Conservation (phyloP, 306 rosid genomes). For the Pueraria montana region DNA sequence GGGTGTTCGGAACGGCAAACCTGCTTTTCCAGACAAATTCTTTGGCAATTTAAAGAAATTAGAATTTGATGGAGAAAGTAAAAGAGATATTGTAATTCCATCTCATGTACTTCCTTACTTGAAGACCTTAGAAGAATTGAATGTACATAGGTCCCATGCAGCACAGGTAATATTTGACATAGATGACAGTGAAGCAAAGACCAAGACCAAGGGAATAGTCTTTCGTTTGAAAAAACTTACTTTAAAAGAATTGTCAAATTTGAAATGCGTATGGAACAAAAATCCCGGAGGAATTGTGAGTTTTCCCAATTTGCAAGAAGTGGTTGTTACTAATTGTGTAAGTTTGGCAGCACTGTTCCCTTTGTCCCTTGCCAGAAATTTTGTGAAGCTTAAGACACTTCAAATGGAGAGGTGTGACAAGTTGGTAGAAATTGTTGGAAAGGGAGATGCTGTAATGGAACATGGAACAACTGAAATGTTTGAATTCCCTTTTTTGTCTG, state of each 20-base stretch:
- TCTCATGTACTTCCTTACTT: slow-evolving; percentile 8
- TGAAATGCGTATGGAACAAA: slow-evolving; percentile 2
- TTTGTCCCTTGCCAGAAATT: neutral
- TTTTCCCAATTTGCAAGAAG: slow-evolving; percentile 22
- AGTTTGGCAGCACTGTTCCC: neutral
- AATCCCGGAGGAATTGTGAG: neutral
- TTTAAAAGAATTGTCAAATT: neutral
- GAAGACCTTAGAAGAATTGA: slow-evolving; percentile 1
- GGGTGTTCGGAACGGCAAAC: too few species aligned
- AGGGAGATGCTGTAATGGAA: neutral
- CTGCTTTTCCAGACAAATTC: neutral
- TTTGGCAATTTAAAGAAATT: neutral
- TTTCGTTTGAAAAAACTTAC: neutral
- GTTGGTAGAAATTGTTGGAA: slow-evolving; percentile 31
- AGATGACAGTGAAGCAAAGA: too few species aligned
- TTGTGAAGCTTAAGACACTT: neutral
- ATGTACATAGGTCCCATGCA: neutral
- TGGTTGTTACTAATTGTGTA: neutral
- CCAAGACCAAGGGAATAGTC: neutral
- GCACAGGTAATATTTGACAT: neutral
- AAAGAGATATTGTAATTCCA: neutral
- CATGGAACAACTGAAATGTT: neutral
- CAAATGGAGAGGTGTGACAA: neutral
- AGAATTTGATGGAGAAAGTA: neutral
- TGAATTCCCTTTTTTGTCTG: slow-evolving; percentile 17